A percentile compares a stretch with the other conserved stretches of the same genome.
Conservation (phyloP, 495 filamentous ascomycete genomes). For the Podospora fimiseda region DNA sequence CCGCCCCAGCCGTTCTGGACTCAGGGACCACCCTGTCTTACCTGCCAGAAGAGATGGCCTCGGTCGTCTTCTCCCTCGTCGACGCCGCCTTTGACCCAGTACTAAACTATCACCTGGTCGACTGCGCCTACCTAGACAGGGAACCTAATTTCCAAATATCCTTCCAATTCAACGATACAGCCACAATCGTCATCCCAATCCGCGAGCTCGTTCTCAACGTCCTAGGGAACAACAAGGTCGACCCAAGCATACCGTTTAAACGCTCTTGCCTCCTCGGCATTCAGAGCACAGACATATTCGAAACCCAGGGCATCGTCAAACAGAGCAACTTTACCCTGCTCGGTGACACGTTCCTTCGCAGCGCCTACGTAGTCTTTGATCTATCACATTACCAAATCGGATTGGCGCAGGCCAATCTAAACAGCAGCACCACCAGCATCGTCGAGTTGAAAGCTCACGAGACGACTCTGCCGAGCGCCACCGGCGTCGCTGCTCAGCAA, state of each 20-base stretch:
- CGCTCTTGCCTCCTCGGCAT: conserved; percentile 39
- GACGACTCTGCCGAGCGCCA: conserved; percentile 34
- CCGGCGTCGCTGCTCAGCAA: conserved; percentile 30
- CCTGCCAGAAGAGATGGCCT: conserved; percentile 58
- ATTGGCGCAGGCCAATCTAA: conserved; percentile 80
- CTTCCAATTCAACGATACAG: conserved; percentile 53
- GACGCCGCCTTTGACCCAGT: conserved; percentile 42
- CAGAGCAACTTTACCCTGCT: conserved; percentile 34
- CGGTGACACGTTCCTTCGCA: conserved; percentile 89
- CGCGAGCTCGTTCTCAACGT: conserved; percentile 67
- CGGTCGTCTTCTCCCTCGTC: conserved; percentile 52
- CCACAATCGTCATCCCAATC: conserved; percentile 59
- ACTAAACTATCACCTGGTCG: conserved; percentile 39
- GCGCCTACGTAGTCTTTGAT: conserved; percentile 92
- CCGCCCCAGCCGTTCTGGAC: conserved; percentile 65
- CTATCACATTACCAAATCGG: conserved; percentile 76
- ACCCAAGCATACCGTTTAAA: conserved; percentile 22
- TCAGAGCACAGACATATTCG: conserved; percentile 28
- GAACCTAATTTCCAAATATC: conserved; percentile 52
- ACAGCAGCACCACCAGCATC: conserved; percentile 50
- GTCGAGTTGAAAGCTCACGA: conserved; percentile 35
- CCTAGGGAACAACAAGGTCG: conserved; percentile 19
- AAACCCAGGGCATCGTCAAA: conserved; percentile 3
- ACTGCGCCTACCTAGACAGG: conserved; percentile 45
- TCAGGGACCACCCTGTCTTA: conserved; percentile 80